Percentiles rank a stretch among this genome's conserved stretches.
Conservation (phyloP, 1,139 yeast genomes). For the Debaryomycetaceae sp. region DNA sequence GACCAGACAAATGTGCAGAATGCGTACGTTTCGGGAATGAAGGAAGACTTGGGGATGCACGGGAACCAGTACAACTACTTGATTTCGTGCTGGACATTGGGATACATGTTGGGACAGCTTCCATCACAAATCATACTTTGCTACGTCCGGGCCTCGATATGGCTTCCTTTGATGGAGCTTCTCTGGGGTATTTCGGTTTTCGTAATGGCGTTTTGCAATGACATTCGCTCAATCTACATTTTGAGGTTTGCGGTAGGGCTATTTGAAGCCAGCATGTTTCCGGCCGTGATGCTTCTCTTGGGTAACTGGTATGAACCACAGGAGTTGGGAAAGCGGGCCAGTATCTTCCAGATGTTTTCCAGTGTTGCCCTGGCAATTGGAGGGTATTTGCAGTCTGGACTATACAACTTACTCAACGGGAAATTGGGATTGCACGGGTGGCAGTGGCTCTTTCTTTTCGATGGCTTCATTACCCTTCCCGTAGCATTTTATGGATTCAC, state of each 20-base stretch:
- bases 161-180: slow-evolving; percentile 52
- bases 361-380: slow-evolving; percentile 16
- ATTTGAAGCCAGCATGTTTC: slow-evolving; percentile 46
- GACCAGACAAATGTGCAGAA: slow-evolving; percentile 17
- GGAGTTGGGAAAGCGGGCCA: slow-evolving; percentile 11
- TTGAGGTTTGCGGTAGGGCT: slow-evolving; percentile 29
- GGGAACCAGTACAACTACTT: slow-evolving; percentile 20
- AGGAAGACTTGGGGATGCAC: slow-evolving; percentile 13
- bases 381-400: slow-evolving; percentile 35
- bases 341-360: slow-evolving; percentile 14
- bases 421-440: slow-evolving; percentile 28
- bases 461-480: slow-evolving; percentile 28
- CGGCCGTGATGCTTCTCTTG: slow-evolving; percentile 51
- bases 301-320: slow-evolving; percentile 50
- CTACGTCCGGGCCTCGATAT: slow-evolving; percentile 50
- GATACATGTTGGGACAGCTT: slow-evolving; percentile 55
- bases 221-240: slow-evolving; percentile 41
- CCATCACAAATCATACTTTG: slow-evolving; percentile 54
- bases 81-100: slow-evolving; percentile 40
- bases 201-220: slow-evolving; percentile 43
- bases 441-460: slow-evolving; percentile 35
- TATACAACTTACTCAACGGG: slow-evolving; percentile 23
- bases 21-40: slow-evolving; percentile 22
- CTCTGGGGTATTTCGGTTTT: slow-evolving; percentile 56
- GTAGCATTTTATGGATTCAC: slow-evolving; percentile 26